Evolutionary conservation across 495 filamentous ascomycete species (phyloP), one percentile per base, ranked within the genome.

Genomic region (Cercophora newfieldiana): DNA sequence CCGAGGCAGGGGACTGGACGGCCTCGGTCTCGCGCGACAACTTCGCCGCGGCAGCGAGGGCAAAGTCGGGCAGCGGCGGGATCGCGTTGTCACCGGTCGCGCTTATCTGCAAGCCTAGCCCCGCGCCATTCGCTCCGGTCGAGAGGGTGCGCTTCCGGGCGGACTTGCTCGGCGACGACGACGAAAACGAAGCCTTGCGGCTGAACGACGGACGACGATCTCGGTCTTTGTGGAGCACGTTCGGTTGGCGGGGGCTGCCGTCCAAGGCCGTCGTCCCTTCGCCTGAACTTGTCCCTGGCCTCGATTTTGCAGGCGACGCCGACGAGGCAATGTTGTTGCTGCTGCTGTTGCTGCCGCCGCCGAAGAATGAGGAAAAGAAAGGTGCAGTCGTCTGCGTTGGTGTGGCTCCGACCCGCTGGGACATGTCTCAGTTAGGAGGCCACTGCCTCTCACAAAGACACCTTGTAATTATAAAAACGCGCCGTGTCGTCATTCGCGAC

Each of bases 151-250:
- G 78, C 59, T 77, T 79, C 37, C 65, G 47, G 10, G 16, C 69
- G 61, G 29, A 24, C 67, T 68, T 73, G 61, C 47, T 61, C 8
- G 66, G 64, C 44, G 75, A 78, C 60, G 76, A 75, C 70, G 76
- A 73, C 12, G 78, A 74, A 64, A 82, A 77, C 37, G 79, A 82
- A 58, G 78, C 56, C 60, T 76, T 81, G 65, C 76, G 76, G 49
- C 74, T 72, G 67, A 81, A 80, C 44, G 81, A 83, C 61, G 77
- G 74, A 33, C 77, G 75, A 65, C 79, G 79, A 49, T 83, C 80
- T 67, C 76, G 78, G 50, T 81, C 79, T 69, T 83, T 82, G 64
- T 72, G 75, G 50, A 78, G 70, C 44, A 75, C 67, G 71, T 76
- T 77, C 33, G 65, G 72, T 56, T 74, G 71, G 21, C 68, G 71